Evolutionary conservation across 305 asterid genomes (phyloP).

Genomic region (Plantago coronopus): DNA sequence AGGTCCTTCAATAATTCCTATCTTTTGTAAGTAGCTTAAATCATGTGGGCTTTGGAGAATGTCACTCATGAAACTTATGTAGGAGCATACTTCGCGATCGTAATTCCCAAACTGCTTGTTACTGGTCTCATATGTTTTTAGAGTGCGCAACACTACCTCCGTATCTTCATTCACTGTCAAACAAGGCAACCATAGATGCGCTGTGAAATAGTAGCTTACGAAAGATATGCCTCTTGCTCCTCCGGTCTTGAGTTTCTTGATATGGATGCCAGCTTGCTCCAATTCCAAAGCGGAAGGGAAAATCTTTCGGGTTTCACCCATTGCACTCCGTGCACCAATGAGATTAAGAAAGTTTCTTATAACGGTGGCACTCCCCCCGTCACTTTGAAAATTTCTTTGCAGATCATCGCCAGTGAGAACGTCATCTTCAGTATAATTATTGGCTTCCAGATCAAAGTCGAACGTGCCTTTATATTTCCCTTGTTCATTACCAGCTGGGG

Average conservation of each 20-base stretch:
- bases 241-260: conserved; percentile 12
- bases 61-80: conserved; percentile 17
- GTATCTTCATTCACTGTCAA: conserved; percentile 13
- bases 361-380: no score
- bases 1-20: conserved; percentile 10
- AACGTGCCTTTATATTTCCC: no score
- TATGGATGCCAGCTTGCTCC: conserved; percentile 5
- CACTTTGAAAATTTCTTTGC: no score
- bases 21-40: not conserved
- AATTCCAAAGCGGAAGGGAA: conserved; percentile 15
- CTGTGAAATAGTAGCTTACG: conserved; percentile 1
- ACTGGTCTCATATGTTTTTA: conserved; percentile 12
- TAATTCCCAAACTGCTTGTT: not conserved
- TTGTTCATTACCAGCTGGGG: no score
- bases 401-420: no score
- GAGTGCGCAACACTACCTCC: not conserved
- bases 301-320: not conserved
- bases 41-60: conserved; percentile 18
- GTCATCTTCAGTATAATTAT: conserved; percentile 6
- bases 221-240: conserved; percentile 14
- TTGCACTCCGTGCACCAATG: no score
- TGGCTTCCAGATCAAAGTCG: conserved; percentile 21
- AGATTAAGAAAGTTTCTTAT: no score
- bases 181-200: conserved; percentile 10
- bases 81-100: conserved; percentile 9